These are phyloP conservation scores for Gnomoniopsis sp. DNA, from an alignment of 2,329 filamentous ascomycete species.

Conservation along the genomic window DNA sequence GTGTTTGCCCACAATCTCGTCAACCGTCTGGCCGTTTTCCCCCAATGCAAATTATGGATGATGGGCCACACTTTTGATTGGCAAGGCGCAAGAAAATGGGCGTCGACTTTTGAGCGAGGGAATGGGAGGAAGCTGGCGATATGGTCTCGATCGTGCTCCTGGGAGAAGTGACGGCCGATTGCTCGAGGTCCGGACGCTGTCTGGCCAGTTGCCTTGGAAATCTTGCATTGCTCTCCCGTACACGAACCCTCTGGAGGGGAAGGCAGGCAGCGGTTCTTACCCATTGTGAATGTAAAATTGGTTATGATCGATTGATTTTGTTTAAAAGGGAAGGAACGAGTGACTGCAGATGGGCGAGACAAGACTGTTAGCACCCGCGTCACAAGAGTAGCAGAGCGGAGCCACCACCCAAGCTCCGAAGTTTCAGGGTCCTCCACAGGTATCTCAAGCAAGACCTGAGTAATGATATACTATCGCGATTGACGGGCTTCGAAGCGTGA, in stretches of 20 bases:
- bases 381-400: background rate
- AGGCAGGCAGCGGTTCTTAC: constrained; percentile 12
- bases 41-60: background rate
- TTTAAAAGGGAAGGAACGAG: constrained; percentile 17
- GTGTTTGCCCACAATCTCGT: background rate
- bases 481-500: too few species aligned
- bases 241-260: background rate
- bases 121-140: background rate
- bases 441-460: background rate
- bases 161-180: background rate
- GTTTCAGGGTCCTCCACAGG: background rate
- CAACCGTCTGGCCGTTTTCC: background rate
- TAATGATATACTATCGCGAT: too few species aligned
- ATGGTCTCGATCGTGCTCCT: background rate
- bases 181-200: constrained; percentile 1
- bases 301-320: constrained; percentile 2
- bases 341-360: constrained; percentile 10
- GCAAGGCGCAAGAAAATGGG: background rate
- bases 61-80: background rate
- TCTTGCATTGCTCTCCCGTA: constrained; percentile 17
- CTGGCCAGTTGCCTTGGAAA: background rate
- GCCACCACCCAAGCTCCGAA: background rate
- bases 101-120: background rate
- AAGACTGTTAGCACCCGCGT: constrained; percentile 12
- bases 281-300: constrained; percentile 17